Evolutionary conservation across 371 early-diverging fungal genomes (phyloP), one percentile per base, ranked within the genome.

Genomic region (Apophysomyces trapeziformis): DNA sequence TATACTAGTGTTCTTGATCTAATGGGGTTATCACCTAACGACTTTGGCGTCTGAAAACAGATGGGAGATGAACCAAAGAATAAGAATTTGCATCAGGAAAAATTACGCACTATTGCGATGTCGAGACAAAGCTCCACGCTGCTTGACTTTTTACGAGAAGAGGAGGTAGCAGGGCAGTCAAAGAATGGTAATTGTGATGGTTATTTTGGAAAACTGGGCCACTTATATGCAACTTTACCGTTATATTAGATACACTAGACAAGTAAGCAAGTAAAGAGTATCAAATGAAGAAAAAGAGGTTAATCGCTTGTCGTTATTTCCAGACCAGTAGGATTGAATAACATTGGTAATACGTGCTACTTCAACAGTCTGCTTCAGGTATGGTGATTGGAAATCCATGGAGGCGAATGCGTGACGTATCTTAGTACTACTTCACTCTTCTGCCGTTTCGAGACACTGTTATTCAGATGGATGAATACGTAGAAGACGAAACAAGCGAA

Each of bases 311-410:
- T 41, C 3, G 38, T 54, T 38, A 35, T 18, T 35, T 35, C 36
- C 63, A 80, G 81, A 43, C 93, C 93, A 12, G 85, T 88, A 6
- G 95, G 95, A 1, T 79, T 95, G 39, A 79, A 85, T 39, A 95
- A 95, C 61, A 91, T 93, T 64, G 97, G 97, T 44, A 96, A 96
- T 63, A 96, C 96, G 0, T 97, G 97, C 69, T 97, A 93, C 69
- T 82, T 96, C 50, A 96, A 95, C 68, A 90, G 92, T 18, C 67
- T 93, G 38, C 68, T 94, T 12, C 92, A 92, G 65, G 83, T 81
- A 76, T 59, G 61, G 1, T 13, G n/a, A 18, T 32, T 11, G 2
- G 13, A 45, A 12, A 73, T 11, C 45, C 16, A 8, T 37, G 32
- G 32, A 26, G n/a, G 58, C 43, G 39, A 60, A 38, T 32, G 37